Evolutionary conservation across 768 basidiomycete species (phyloP), one percentile per base, ranked within the genome.

Genomic region (Lepiota brunneoincarnata): DNA sequence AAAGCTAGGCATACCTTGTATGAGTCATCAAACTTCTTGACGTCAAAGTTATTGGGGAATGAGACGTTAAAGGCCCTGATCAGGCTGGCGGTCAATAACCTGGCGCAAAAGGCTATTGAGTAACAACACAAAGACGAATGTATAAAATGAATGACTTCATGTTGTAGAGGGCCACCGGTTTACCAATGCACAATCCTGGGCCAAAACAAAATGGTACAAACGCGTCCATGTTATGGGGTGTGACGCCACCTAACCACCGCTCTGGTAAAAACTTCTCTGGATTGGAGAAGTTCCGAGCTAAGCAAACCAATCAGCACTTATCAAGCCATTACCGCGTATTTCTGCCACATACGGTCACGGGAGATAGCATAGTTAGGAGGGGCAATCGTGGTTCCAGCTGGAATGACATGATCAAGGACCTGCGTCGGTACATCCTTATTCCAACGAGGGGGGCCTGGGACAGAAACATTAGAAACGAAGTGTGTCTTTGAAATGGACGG

Each of bases 111-210:
- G 41, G 20, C 26, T 17, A 34, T 6, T 21, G 7, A 24, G 49
- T 5, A 51, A 37, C 15, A 23, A 37, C 15, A 23, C 7, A 50
- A 15, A 26, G 18, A 35, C 21, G 1, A 31, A 36, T 4, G 2
- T 10, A 24, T 24, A 20, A 6, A 18, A 11, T 4, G 3, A 47
- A 47, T 36, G 4, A 66, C 65, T 66, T 66, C 61, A 64, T 65
- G 38, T 66, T 63, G 42, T 63, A 55, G n/a, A 66, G 53, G 3
- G 62, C 62, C 12, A 66, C 64, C 1, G 61, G 59, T 34, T 64
- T 67, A 12, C 64, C 65, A 21, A 64, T 61, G 49, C 65, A 67
- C 1, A 61, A 57, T 2, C 61, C 62, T 1, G 50, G 55, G 15
- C 65, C 64, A 26, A 57, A 56, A 34, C 53, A 52, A 31, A 64